Base-by-base conservation (phyloP, 2,329 filamentous ascomycete species). In the Cladophialophora chaetospira region DNA sequence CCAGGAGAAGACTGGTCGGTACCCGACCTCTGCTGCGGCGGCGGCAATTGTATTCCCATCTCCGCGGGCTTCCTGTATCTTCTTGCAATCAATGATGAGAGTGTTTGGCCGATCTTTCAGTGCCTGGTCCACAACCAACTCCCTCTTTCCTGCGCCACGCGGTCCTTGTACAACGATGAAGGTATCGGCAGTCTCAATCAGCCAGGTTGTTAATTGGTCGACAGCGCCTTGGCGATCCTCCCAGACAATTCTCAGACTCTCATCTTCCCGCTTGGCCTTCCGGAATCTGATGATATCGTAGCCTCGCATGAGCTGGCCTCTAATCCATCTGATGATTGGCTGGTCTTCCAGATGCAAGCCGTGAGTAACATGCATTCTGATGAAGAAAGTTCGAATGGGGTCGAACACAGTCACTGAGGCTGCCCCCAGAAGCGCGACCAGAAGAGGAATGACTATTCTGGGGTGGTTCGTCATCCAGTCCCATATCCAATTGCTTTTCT, bases 141-240 rank as follows among this genome's bases (percentile, higher is more conserved):
- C 92, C 61, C 84, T 87, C 74, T 97, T 97, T 1, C 92, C 94
- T 0, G 91, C 95, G 5, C 93, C 94, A 49, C 91, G 85, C 3
- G 94, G 92, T 0, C 94, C 94, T 68, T 96, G 92, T 0, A 99
- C 84, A 6, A 97, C 89, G 62, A 96, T 91, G 70, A 97, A 97
- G 0, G 92, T 97, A 59, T 94, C 91, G 0, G 88, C 85, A 3
- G 88, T 92, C 66, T 97, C 93, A 68, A 91, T 86, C 5, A 97
- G 76, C 91, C 91, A 96, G 11, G 84, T 87, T 63, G 87, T 85
- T 10, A 99, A 82, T 68, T 92, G 86, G 19, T 91, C 83, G 58
- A 97, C 94, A 48, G 91, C 83, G 40, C 85, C 84, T 65, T 88
- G 89, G 17, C 91, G 86, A 68, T 95, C 91, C 61, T 91, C 89